These are phyloP conservation scores for Talaromyces sp. DNA, from an alignment of 2,329 filamentous ascomycete genomes.

Conservation along the genomic window DNA sequence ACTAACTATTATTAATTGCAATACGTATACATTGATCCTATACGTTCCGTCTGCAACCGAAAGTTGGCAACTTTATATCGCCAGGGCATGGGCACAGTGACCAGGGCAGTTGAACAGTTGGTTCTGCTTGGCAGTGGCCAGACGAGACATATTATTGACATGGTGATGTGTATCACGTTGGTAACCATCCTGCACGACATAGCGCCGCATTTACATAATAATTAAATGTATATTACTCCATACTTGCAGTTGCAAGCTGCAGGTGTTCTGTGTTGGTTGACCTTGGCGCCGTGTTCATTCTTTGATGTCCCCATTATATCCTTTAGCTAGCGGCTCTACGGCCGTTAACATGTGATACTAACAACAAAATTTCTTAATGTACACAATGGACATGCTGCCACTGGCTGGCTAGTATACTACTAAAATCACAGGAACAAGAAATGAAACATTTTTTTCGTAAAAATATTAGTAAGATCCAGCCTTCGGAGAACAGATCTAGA, in stretches of 20 bases:
- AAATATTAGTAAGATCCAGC: background rate
- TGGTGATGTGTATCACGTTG: background rate
- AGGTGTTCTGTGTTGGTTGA: no score
- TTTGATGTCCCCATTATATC: no score
- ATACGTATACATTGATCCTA: background rate
- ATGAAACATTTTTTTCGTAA: no score
- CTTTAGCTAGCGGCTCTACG: no score
- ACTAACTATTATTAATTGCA: background rate
- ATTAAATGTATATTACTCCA: background rate
- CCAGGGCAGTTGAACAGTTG: background rate
- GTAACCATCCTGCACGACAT: background rate
- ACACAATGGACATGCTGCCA: no score
- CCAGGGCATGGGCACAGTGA: background rate
- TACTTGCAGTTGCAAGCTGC: background rate
- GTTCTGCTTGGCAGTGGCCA: background rate
- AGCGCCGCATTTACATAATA: background rate
- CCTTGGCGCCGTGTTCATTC: no score
- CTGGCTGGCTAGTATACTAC: no score
- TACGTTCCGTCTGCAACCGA: background rate
- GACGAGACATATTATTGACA: background rate
- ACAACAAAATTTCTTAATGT: no score
- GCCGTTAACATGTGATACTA: no score
- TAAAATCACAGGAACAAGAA: background rate
- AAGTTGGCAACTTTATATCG: background rate
- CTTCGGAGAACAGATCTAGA: background rate